Evolutionary conservation across 805 yeast species (phyloP).

Genomic region (Saccharomycopsis synnaedendra): DNA sequence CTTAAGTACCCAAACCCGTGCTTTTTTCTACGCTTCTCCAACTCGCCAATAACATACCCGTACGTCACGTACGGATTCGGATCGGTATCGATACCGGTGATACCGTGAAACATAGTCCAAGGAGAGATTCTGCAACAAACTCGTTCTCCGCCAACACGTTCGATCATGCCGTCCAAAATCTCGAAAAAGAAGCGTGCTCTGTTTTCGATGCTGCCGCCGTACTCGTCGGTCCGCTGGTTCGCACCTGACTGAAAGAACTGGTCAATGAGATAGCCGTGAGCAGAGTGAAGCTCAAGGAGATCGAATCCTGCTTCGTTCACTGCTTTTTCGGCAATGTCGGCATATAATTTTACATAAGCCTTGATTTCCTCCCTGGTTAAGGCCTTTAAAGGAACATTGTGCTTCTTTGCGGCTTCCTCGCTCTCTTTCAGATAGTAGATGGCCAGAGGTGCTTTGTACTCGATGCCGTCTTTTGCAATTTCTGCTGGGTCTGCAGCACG

Average conservation of each 20-base stretch:
- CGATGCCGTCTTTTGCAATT: slow-evolving; percentile 26
- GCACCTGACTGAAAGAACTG: slow-evolving; percentile 40
- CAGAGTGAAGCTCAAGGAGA: slow-evolving; percentile 56
- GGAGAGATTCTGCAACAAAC: slow-evolving; percentile 41
- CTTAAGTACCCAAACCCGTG: slow-evolving; percentile 16
- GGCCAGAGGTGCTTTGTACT: slow-evolving; percentile 29
- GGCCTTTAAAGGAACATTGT: slow-evolving; percentile 23
- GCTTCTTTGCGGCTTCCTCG: slow-evolving; percentile 24
- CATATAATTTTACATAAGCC: slow-evolving; percentile 30
- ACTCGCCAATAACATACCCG: slow-evolving; percentile 19
- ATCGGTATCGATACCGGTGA: slow-evolving; percentile 27
- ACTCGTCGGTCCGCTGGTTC: slow-evolving; percentile 38
- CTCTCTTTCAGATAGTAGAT: slow-evolving; percentile 26
- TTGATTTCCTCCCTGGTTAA: slow-evolving; percentile 32
- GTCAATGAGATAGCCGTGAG: slow-evolving; percentile 54
- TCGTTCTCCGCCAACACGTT: slow-evolving; percentile 36
- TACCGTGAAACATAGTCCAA: slow-evolving; percentile 28
- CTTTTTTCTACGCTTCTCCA: slow-evolving; percentile 12
- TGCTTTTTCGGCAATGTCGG: slow-evolving; percentile 37
- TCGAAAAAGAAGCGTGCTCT: slow-evolving; percentile 36
- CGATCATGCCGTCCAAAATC: slow-evolving; percentile 38
- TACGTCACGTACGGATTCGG: slow-evolving; percentile 26
- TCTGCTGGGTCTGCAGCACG: slow-evolving; percentile 29
- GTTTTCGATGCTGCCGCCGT: slow-evolving; percentile 44
- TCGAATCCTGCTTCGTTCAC: slow-evolving; percentile 34